Evolutionary conservation across 805 yeast genomes (phyloP).

Genomic region (Saccharomycopsis synnaedendra): DNA sequence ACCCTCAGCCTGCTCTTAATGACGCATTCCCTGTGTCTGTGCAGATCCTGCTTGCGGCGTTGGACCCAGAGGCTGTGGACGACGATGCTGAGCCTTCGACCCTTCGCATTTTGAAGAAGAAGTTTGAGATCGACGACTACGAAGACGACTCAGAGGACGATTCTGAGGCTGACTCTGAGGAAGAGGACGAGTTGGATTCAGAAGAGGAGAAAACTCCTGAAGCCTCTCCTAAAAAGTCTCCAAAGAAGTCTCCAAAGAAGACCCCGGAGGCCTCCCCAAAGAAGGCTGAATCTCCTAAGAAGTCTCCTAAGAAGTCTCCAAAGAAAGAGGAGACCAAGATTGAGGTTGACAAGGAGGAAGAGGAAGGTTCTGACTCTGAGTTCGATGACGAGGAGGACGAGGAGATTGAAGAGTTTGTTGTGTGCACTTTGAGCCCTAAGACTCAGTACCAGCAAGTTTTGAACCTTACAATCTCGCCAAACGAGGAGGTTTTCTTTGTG

Average conservation of each 20-base stretch:
- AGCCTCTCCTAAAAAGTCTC: conserved; percentile 20
- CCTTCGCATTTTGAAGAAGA: conserved; percentile 71
- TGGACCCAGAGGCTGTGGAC: conserved; percentile 83
- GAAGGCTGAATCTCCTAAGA: conserved; percentile 1
- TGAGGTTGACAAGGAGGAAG: conserved; percentile 24
- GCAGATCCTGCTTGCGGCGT: conserved; percentile 88
- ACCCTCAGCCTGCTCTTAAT: conserved; percentile 79
- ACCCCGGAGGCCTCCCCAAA: conserved; percentile 8
- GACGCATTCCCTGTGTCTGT: conserved; percentile 82
- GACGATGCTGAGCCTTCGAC: conserved; percentile 79
- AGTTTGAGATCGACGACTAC: conserved; percentile 35
- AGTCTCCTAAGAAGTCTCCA: conserved; percentile 8
- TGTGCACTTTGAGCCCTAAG: conserved; percentile 86
- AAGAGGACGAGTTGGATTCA: conserved; percentile 21
- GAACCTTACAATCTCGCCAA: conserved; percentile 84
- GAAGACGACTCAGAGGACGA: conserved; percentile 36
- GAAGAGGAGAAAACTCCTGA: conserved; percentile 15
- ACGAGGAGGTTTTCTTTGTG: conserved; percentile 87
- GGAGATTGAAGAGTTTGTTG: conserved; percentile 71
- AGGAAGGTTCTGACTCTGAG: conserved; percentile 35
- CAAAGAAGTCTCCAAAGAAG: conserved; percentile 20
- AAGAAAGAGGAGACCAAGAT: background rate
- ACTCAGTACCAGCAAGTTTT: conserved; percentile 79
- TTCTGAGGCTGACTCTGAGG: conserved; percentile 30
- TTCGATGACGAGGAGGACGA: conserved; percentile 54